These are phyloP conservation scores for Penicillium mononematosum DNA, from an alignment of 495 filamentous ascomycete genomes.

Conservation along the genomic window DNA sequence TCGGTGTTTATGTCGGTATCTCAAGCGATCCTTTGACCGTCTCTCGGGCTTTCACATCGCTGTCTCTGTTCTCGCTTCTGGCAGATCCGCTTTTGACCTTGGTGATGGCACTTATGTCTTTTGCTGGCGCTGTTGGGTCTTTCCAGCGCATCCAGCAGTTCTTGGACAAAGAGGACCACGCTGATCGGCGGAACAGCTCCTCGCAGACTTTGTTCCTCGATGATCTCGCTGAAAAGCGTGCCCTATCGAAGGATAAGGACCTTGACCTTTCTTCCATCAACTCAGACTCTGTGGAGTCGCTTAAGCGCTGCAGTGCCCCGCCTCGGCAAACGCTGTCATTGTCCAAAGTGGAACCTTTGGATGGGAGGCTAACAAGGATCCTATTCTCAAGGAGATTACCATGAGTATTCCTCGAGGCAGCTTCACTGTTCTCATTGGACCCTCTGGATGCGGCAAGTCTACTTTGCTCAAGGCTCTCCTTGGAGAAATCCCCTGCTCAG, in stretches of 20 bases:
- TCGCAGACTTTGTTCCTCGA: conserved; percentile 22
- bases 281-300: conserved; percentile 28
- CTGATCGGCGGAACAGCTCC: conserved; percentile 30
- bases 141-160: conserved; percentile 60
- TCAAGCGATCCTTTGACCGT: conserved; percentile 51
- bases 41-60: conserved; percentile 54
- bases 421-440: conserved; percentile 55
- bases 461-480: conserved; percentile 57
- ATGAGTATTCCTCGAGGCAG: conserved; percentile 41
- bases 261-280: conserved; percentile 23
- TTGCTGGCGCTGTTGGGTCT: conserved; percentile 56
- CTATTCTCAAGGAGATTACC: conserved; percentile 42
- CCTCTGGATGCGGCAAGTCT: conserved; percentile 61
- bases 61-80: conserved; percentile 61
- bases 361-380: conserved; percentile 49
- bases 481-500: conserved; percentile 49
- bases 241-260: conserved; percentile 21
- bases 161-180: conserved; percentile 44
- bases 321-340: conserved; percentile 29
- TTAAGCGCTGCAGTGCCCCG: conserved; percentile 23
- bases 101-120: conserved; percentile 55
- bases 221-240: conserved; percentile 26
- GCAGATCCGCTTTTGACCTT: conserved; percentile 53
- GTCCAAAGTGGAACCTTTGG: conserved; percentile 51
- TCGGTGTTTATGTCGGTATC: conserved; percentile 49